Conservation (phyloP, 2,329 filamentous ascomycete species). For the Calonectria honghensis region DNA sequence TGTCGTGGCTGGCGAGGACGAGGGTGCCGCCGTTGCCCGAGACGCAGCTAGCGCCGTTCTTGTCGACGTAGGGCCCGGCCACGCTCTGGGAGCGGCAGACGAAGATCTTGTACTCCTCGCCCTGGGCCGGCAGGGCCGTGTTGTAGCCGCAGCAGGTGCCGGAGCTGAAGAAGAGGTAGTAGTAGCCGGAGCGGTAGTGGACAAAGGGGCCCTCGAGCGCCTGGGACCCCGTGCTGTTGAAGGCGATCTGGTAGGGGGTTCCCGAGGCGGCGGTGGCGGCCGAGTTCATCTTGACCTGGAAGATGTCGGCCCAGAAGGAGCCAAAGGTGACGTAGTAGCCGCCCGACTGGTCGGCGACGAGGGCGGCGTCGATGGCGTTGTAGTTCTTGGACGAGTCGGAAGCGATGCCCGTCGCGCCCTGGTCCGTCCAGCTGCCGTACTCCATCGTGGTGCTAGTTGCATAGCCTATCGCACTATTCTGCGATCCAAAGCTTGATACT, state of each 20-base stretch:
- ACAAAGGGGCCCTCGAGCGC: conserved; percentile 75
- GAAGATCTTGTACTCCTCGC: conserved; percentile 79
- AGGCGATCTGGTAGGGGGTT: conserved; percentile 68
- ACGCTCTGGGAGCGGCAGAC: conserved; percentile 75
- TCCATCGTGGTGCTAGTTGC: conserved; percentile 68
- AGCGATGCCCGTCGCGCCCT: conserved; percentile 72
- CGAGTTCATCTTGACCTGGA: conserved; percentile 71
- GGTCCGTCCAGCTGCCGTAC: conserved; percentile 76
- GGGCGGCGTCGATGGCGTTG: conserved; percentile 77
- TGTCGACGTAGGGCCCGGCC: conserved; percentile 75
- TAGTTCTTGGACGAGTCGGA: conserved; percentile 66
- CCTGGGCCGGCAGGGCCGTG: conserved; percentile 67
- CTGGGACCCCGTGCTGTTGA: conserved; percentile 68
- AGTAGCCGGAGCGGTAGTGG: conserved; percentile 73
- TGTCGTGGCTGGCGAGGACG: conserved; percentile 41
- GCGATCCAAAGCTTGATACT: conserved; percentile 76
- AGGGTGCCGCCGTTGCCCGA: conserved; percentile 61
- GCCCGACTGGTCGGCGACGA: conserved; percentile 63
- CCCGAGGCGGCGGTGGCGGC: conserved; percentile 56
- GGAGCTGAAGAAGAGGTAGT: conserved; percentile 78
- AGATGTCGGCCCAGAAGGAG: conserved; percentile 81
- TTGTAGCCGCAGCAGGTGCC: conserved; percentile 79
- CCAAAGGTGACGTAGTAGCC: conserved; percentile 76
- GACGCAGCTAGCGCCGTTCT: conserved; percentile 71
- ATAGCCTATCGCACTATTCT: conserved; percentile 77